Percentiles rank a stretch among this genome's conserved stretches.
These are phyloP conservation scores for Zymoseptoria tritici DNA, from an alignment of 2,329 filamentous ascomycete genomes.

Conservation along the genomic window DNA sequence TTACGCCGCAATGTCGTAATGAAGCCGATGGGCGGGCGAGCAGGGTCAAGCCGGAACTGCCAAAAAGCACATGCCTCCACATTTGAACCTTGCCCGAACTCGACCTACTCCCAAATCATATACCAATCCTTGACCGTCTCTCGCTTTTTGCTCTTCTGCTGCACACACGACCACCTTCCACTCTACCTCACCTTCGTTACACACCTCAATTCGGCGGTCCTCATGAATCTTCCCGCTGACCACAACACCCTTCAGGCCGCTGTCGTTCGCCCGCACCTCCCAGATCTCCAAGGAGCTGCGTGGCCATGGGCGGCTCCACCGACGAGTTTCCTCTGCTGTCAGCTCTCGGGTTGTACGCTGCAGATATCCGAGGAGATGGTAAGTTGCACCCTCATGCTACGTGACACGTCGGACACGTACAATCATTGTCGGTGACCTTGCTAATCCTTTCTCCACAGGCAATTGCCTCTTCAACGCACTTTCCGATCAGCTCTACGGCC, in stretches of 20 bases:
- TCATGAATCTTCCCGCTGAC: neutral
- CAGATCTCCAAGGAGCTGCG: neutral
- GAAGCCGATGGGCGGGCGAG: neutral
- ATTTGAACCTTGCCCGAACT: neutral
- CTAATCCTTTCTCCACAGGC: constrained; percentile 36
- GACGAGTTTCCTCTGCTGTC: constrained; percentile 51
- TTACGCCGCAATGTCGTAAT: neutral
- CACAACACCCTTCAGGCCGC: neutral
- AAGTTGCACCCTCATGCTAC: constrained; percentile 29
- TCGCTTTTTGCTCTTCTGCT: neutral
- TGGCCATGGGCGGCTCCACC: constrained; percentile 1
- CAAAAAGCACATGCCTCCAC: neutral
- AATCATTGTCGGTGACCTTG: constrained; percentile 3
- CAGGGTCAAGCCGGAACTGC: neutral
- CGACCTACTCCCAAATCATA: neutral
- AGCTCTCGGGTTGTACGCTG: constrained; percentile 51
- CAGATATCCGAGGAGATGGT: constrained; percentile 57
- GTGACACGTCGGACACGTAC: constrained; percentile 2
- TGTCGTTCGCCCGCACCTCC: neutral
- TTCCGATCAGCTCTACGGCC: constrained; percentile 59
- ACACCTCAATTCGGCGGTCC: neutral
- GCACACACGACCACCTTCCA: neutral
- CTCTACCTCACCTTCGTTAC: neutral
- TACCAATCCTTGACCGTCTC: neutral
- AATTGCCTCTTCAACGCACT: constrained; percentile 65